Base-by-base conservation (phyloP, 495 filamentous ascomycete genomes). In the Penicillium herquei region DNA sequence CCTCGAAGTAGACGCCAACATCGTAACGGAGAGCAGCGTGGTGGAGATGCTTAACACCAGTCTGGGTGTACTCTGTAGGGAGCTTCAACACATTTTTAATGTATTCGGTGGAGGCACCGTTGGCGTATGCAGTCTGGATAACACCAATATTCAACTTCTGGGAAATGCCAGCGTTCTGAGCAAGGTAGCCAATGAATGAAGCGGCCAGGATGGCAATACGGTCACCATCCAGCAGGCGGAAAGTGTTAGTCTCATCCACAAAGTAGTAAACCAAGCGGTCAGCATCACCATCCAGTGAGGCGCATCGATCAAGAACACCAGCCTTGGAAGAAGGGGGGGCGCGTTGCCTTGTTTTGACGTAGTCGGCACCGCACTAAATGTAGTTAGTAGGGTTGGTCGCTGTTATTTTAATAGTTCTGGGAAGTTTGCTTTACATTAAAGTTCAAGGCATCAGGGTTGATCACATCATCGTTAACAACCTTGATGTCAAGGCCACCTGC, bases 231-330 rank as follows among this genome's bases (percentile, higher is more conserved):
- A 98, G 83, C 55, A 98, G 85, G 60, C 87, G 85, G 76, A 98
- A 98, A 34, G 82, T 81, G 51, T 80, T 85, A 57, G 92, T 86
- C 6, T 87, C 79, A 63, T 96, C 91, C 46, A 82, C 70, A 80
- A 93, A 98, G 75, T 96, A 98, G 79, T 96, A 98, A 48, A 98
- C 87, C 51, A 98, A 75, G 54, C 94, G 87, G 70, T 98, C 94
- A 9, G 94, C 95, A 68, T 98, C 94, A 47, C 94, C 94, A 57
- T 98, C 94, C 32, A 96, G 76, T 13, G 93, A 97, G 64, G 88
- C 91, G 73, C 86, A 92, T n/a, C 95, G 85, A 51, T 89, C 86
- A n/a, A 87, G 81, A 1, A 78, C 74, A 18, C 78, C 77, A 32
- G 86, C 87, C 65, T 94, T 90, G 39, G 90, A 92, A 16, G 79